Percentiles rank a stretch among this genome's conserved stretches.
phyloP scores from a whole-genome alignment of 1,139 yeast species.

The Taphrina pruni region DNA sequence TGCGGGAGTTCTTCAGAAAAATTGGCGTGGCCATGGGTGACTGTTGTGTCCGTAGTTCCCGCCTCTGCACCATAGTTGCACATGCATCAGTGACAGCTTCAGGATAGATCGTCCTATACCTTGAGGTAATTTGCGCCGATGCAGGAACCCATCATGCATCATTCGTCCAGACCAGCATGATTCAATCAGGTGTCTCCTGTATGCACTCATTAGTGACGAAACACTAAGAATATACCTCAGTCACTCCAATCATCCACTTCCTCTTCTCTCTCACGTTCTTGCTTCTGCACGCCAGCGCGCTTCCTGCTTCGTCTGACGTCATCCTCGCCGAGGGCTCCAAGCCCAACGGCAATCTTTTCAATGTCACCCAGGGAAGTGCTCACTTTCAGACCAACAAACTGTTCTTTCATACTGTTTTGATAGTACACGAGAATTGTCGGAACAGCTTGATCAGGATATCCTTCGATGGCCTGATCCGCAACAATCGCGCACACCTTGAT shows the following conservation, averaged over 20 bases:
- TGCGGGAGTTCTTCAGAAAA: too few relatives aligned
- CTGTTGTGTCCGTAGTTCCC: too few relatives aligned
- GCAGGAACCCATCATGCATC: too few relatives aligned
- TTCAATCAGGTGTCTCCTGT: too few relatives aligned
- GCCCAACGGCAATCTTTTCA: constrained; percentile 30
- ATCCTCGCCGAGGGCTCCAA: constrained; percentile 36
- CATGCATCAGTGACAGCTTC: too few relatives aligned
- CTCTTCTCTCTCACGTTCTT: constrained; percentile 31
- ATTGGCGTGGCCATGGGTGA: too few relatives aligned
- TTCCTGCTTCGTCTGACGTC: constrained; percentile 34
- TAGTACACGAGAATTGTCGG: constrained; percentile 87
- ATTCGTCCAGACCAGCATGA: too few relatives aligned
- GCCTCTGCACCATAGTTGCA: too few relatives aligned
- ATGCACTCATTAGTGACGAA: too few relatives aligned
- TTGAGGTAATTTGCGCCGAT: too few relatives aligned
- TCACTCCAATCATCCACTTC: constrained; percentile 40
- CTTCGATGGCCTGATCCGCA: constrained; percentile 85
- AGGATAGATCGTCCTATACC: too few relatives aligned
- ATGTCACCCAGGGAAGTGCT: constrained; percentile 27
- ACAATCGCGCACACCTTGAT: constrained; percentile 89
- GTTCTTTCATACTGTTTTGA: constrained; percentile 51
- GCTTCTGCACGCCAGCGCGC: constrained; percentile 20
- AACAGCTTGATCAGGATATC: constrained; percentile 85
- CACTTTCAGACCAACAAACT: constrained; percentile 36
- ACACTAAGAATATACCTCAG: not conserved